Base-by-base conservation (phyloP, 2,329 filamentous ascomycete genomes). In the Periconia sp. region DNA sequence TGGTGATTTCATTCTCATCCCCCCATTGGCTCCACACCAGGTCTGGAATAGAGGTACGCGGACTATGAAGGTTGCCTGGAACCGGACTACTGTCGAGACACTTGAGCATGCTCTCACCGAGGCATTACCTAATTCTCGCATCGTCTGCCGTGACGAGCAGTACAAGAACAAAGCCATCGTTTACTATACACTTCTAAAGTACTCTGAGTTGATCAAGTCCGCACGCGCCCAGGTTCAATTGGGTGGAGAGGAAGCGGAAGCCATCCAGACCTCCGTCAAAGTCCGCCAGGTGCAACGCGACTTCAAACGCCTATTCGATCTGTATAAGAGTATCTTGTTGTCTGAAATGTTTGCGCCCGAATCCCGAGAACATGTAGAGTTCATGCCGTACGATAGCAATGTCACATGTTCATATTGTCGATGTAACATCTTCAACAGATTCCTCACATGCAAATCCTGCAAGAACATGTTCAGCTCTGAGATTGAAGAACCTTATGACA, bases 141-240 rank as follows among this genome's bases (percentile, higher is more conserved):
- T 97, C 62, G 93, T 97, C 2, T 97, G 94, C 69, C 89, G 94
- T 37, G 94, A 99, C 62, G 94, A 99, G 71, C 93, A 97, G 72
- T 99, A 99, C 79, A 97, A 97, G 73, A 97, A 96, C 77, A 97
- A 97, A 72, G 91, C 92, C 6, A 97, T 97, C 53, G 82, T 97
- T 43, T 96, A 92, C 72, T 96, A 88, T 69, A 91, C 92, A 0
- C 80, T 97, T 3, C 78, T 88, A 11, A 94, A 92, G 65, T 97
- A 97, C 70, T 82, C 81, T 1, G 72, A 72, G 6, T 71, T 84
- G 27, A 76, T 88, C 57, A 77, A 79, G n/a, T 79, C 85, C 47
- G 81, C 90, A 15, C 77, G 82, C 50, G 77, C 81, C 20, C 77
- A 83, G 46, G 82, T 85, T 47, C 79, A 81, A 52, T 62, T 66